These are phyloP conservation scores for Lasiodiplodia citricola DNA, from an alignment of 2,329 filamentous ascomycete species.

Conservation along the genomic window DNA sequence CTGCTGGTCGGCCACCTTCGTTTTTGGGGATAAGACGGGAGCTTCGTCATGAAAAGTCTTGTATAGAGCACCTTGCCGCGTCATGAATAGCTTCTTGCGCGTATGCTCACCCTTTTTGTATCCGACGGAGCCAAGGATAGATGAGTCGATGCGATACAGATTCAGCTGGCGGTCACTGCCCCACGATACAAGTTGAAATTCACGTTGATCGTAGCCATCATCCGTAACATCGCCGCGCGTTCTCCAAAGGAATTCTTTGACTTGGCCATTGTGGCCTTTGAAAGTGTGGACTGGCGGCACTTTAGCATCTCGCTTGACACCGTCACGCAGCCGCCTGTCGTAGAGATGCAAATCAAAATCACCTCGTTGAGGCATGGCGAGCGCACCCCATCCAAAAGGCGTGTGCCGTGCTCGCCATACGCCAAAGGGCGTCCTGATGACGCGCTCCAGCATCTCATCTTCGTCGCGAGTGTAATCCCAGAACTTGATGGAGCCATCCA, in stretches of 20 bases:
- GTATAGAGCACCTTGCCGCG: slow-evolving; percentile 83
- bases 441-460: slow-evolving; percentile 60
- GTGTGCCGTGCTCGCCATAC: slow-evolving; percentile 92
- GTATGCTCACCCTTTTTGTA: slow-evolving; percentile 72
- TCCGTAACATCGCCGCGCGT: slow-evolving; percentile 69
- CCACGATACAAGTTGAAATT: slow-evolving; percentile 94
- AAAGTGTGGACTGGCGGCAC: slow-evolving; percentile 57
- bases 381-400: slow-evolving; percentile 82
- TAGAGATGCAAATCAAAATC: slow-evolving; percentile 86
- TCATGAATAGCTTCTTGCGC: slow-evolving; percentile 70
- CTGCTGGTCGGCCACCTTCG: slow-evolving; percentile 10
- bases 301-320: slow-evolving; percentile 44
- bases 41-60: slow-evolving; percentile 75
- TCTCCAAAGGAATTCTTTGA: slow-evolving; percentile 92
- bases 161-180: slow-evolving; percentile 83
- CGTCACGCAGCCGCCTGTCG: slow-evolving; percentile 62
- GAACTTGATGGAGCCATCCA: slow-evolving; percentile 91
- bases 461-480: slow-evolving; percentile 77
- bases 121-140: slow-evolving; percentile 71
- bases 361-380: slow-evolving; percentile 91
- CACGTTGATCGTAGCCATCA: slow-evolving; percentile 77
- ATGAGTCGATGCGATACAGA: slow-evolving; percentile 73
- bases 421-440: slow-evolving; percentile 82
- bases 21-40: slow-evolving; percentile 22
- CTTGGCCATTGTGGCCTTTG: slow-evolving; percentile 65